Conservation (phyloP, 805 yeast genomes). For the Pichia occidentalis region DNA sequence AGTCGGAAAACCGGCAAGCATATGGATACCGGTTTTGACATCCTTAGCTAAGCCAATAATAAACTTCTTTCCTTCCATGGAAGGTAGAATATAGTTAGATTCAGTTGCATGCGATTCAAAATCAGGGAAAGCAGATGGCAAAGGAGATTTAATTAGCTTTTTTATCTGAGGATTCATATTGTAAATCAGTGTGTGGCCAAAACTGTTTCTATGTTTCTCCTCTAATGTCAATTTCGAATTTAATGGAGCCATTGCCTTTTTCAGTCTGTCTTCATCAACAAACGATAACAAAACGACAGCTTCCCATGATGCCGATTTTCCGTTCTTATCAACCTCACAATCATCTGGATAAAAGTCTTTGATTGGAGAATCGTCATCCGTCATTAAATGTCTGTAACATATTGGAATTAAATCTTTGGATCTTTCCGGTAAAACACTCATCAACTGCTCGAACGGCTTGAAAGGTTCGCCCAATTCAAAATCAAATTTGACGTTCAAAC, state of each 20-base stretch:
- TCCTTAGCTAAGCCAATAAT: conserved; percentile 57
- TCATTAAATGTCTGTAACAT: conserved; percentile 75
- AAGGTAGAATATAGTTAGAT: conserved; percentile 45
- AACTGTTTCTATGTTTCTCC: conserved; percentile 66
- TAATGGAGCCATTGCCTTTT: conserved; percentile 64
- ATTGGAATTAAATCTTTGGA: conserved; percentile 74
- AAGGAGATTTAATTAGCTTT: conserved; percentile 62
- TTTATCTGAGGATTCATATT: conserved; percentile 71
- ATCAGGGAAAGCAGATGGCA: conserved; percentile 71
- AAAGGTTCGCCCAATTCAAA: conserved; percentile 76
- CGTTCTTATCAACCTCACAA: conserved; percentile 85
- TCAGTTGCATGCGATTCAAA: conserved; percentile 76
- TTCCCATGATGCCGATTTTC: conserved; percentile 96
- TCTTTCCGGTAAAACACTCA: conserved; percentile 96
- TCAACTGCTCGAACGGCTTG: conserved; percentile 88
- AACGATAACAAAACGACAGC: conserved; percentile 90
- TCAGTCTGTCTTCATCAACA: conserved; percentile 75
- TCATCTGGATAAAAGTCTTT: conserved; percentile 85
- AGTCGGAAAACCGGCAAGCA: conserved; percentile 88
- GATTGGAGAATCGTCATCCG: conserved; percentile 79
- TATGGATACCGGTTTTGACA: conserved; percentile 61
- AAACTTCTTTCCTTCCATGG: conserved; percentile 34
- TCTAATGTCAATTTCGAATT: conserved; percentile 58
- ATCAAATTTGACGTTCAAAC: conserved; percentile 54
- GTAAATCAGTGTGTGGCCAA: conserved; percentile 66